Percentiles rank a stretch among this genome's conserved stretches.
Evolutionary conservation across 2,329 filamentous ascomycete species (phyloP).

Genomic region (Penicillium expansum): DNA sequence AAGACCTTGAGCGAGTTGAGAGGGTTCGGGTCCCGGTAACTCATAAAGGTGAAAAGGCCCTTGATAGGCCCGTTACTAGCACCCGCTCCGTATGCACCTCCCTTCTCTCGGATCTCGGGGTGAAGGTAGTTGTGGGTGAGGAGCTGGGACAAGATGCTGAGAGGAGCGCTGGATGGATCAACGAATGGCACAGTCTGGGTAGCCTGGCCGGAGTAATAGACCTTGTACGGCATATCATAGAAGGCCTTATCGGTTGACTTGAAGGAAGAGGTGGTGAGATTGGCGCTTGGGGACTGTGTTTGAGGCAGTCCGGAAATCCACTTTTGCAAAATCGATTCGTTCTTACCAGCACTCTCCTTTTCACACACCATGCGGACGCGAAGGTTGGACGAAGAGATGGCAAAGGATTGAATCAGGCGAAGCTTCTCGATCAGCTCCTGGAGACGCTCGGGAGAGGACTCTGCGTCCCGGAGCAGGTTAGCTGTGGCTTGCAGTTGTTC

Average conservation of each 20-base stretch:
- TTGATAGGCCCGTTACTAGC: conserved; percentile 77
- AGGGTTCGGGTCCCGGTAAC: conserved; percentile 94
- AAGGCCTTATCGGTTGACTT: conserved; percentile 65
- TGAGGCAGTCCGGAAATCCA: conserved; percentile 66
- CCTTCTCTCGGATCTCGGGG: conserved; percentile 96
- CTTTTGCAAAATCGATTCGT: conserved; percentile 66
- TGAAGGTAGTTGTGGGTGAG: conserved; percentile 96
- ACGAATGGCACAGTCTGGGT: conserved; percentile 82
- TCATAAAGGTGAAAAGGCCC: conserved; percentile 90
- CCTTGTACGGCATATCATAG: conserved; percentile 93
- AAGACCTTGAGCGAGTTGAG: conserved; percentile 84
- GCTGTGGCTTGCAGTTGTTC: conserved; percentile 84
- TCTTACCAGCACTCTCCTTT: conserved; percentile 64
- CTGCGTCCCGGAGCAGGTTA: conserved; percentile 65
- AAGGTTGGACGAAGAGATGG: conserved; percentile 65
- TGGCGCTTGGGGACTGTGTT: conserved; percentile 38
- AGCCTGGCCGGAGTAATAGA: conserved; percentile 86
- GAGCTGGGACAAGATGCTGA: conserved; percentile 86
- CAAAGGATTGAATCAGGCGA: conserved; percentile 77
- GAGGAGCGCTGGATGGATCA: conserved; percentile 68
- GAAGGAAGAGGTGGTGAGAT: conserved; percentile 26
- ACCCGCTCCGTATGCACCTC: conserved; percentile 90
- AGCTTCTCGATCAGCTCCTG: conserved; percentile 76
- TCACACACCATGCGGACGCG: conserved; percentile 86
- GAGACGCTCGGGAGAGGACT: conserved; percentile 66